Evolutionary conservation across 1,284 basidiomycete species (phyloP).

Genomic region (Sporisorium iseilematis-ciliati): DNA sequence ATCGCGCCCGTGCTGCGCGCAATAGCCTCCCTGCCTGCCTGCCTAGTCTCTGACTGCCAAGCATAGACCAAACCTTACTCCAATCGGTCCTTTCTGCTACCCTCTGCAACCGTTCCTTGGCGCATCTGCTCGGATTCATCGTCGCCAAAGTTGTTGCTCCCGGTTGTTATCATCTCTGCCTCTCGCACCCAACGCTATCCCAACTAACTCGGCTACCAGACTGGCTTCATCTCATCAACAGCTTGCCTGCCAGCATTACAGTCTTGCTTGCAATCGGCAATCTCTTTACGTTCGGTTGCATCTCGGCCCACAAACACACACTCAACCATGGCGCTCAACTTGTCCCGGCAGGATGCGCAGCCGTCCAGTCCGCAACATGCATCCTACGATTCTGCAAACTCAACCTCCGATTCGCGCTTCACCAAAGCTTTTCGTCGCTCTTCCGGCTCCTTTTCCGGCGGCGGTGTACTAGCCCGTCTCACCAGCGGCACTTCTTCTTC

Average conservation of each 20-base stretch:
- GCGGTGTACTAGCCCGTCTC: conserved; percentile 26
- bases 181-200: not conserved
- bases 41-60: too few relatives aligned
- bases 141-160: too few relatives aligned
- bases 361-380: conserved; percentile 19
- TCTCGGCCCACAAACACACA: not conserved
- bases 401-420: conserved; percentile 25
- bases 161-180: too few relatives aligned
- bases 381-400: conserved; percentile 2
- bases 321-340: conserved; percentile 17
- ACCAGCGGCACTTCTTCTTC: conserved; percentile 25
- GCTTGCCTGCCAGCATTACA: not conserved
- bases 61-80: too few relatives aligned
- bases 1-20: too few relatives aligned
- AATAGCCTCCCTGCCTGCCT: too few relatives aligned
- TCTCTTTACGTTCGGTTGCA: not conserved
- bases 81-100: too few relatives aligned
- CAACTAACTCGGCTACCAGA: not conserved
- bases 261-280: not conserved
- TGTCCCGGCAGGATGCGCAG: conserved; percentile 19
- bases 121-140: too few relatives aligned
- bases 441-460: conserved; percentile 19
- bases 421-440: conserved; percentile 33
- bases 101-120: too few relatives aligned
- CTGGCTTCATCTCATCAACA: not conserved